Conservation (phyloP, 345 rosid species). For the Aquilaria sinensis region DNA sequence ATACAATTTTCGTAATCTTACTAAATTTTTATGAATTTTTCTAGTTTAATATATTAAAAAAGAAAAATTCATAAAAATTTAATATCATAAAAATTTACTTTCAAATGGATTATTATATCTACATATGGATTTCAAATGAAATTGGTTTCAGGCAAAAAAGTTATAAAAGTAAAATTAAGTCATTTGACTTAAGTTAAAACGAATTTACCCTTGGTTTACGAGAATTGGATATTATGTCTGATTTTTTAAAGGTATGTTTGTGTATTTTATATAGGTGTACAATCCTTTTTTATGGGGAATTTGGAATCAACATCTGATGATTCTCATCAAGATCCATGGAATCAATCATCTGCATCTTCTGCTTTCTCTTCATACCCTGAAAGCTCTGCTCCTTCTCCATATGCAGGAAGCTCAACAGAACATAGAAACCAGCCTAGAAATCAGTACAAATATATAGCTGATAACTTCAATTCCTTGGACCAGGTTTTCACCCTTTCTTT, state of each 20-base stretch:
- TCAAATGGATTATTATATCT: too few species aligned
- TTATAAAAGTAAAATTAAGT: too few species aligned
- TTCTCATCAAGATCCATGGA: slow-evolving; percentile 14
- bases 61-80: too few species aligned
- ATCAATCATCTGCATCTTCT: slow-evolving; percentile 14
- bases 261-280: slow-evolving; percentile 11
- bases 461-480: slow-evolving; percentile 63
- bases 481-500: slow-evolving; percentile 39
- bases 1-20: too few species aligned
- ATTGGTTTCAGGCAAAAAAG: too few species aligned
- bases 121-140: too few species aligned
- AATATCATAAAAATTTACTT: too few species aligned
- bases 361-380: slow-evolving; percentile 22
- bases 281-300: slow-evolving; percentile 29
- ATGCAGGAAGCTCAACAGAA: slow-evolving; percentile 17
- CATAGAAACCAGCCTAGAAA: slow-evolving; percentile 16
- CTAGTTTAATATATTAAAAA: too few species aligned
- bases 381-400: slow-evolving; percentile 16
- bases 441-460: slow-evolving; percentile 44
- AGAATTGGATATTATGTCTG: slow-evolving; percentile 1
- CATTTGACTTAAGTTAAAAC: too few species aligned
- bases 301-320: slow-evolving; percentile 23
- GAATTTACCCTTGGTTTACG: neutral
- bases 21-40: too few species aligned
- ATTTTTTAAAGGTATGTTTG: neutral